Evolutionary conservation across 75 land plant genomes (phyloP), one percentile per base, ranked within the genome.

Genomic region (Gnetum montanum): DNA sequence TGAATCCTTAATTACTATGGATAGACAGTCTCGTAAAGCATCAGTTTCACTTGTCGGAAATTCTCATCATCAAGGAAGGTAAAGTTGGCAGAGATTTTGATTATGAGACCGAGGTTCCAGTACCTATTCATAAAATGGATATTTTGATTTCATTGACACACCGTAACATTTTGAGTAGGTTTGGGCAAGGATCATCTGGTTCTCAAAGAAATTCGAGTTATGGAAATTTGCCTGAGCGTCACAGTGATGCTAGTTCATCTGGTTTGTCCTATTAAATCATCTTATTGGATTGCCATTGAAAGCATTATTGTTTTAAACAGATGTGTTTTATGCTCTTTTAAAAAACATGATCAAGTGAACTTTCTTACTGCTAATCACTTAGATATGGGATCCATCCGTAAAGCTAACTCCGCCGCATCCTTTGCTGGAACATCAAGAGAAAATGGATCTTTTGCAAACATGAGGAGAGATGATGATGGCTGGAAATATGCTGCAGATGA

Each of bases 401-500:
- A 52, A 52, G 18, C 12, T 15, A 52, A 25, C 22, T 52, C 55
- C 3, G 34, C 27, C 15, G 22, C 34, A 31, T 25, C 55, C 22
- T 52, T 31, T 52, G 55, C 55, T 52, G 55, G 55, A 33, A 52
- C 55, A 4, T 31, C 55, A 33, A 52, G 55, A 20, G 55, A 52
- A 19, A 52, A 52, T 52, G 55, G 55, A 20, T 52, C 55, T 52
- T 52, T 52, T 33, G 36, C 55, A 33, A 36, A 22, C 7, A 18
- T 62, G 43, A 68, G 84, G 31, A 84, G 76, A 53, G 87, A 83
- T 53, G 88, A 84, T 0, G 70, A 70, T 36, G 72, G 60, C 56
- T 84, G 84, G 84, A 70, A 84, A 76, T 76, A 80, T 68, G 84
- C 60, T 18, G 61, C 27, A 41, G 71, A 84, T 41, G 80, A 84